phyloP scores from a whole-genome alignment of 495 filamentous ascomycete species.

The Penicillium manginii region DNA sequence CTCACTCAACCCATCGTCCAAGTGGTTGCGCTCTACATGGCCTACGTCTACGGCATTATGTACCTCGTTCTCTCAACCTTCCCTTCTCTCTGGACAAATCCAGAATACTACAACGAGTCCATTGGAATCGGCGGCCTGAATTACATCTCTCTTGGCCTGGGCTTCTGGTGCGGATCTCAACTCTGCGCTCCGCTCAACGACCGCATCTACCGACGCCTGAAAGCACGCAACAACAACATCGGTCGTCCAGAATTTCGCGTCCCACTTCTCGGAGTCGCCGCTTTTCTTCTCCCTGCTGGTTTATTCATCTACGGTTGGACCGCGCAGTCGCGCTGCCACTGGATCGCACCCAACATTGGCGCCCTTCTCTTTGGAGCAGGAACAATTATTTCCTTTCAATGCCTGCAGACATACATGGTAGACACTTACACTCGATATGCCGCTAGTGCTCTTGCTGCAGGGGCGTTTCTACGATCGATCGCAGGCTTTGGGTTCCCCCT shows the following conservation, averaged over 20 bases:
- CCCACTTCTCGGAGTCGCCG: slow-evolving; percentile 62
- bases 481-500: slow-evolving; percentile 79
- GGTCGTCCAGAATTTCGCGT: slow-evolving; percentile 71
- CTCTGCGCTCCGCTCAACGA: slow-evolving; percentile 67
- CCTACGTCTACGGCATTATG: slow-evolving; percentile 72
- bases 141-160: slow-evolving; percentile 70
- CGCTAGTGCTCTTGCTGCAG: slow-evolving; percentile 71
- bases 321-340: slow-evolving; percentile 63
- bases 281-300: slow-evolving; percentile 63
- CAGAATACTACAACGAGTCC: slow-evolving; percentile 59
- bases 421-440: slow-evolving; percentile 77
- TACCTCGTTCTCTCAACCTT: slow-evolving; percentile 75
- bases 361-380: slow-evolving; percentile 61
- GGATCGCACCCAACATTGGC: slow-evolving; percentile 76
- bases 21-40: slow-evolving; percentile 63
- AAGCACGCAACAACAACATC: slow-evolving; percentile 57
- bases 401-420: slow-evolving; percentile 75
- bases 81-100: slow-evolving; percentile 61
- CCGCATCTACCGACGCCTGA: slow-evolving; percentile 64
- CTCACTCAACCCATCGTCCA: slow-evolving; percentile 64
- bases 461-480: slow-evolving; percentile 65
- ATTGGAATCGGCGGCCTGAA: slow-evolving; percentile 67
- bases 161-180: slow-evolving; percentile 69
- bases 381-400: slow-evolving; percentile 68
- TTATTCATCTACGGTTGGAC: slow-evolving; percentile 77